Evolutionary conservation across 345 rosid species (phyloP).

Genomic region (Euphorbia peplus): DNA sequence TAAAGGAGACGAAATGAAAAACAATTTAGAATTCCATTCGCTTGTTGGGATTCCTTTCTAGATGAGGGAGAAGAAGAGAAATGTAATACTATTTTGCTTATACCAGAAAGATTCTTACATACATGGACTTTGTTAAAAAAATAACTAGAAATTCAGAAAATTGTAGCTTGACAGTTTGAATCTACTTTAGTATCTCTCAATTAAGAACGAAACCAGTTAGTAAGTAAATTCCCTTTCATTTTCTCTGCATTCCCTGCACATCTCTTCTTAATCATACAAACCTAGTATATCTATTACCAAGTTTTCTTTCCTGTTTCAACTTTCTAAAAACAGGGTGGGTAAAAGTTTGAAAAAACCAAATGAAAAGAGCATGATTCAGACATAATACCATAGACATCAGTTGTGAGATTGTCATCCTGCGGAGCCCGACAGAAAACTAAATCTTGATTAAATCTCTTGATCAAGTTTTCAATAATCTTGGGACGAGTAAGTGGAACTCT

Average conservation of each 20-base stretch:
- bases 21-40: not conserved
- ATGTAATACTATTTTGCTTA: not conserved
- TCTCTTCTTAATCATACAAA: not conserved
- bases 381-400: constrained; percentile 57
- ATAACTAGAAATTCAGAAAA: not conserved
- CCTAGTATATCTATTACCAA: not conserved
- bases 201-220: not conserved
- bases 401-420: constrained; percentile 56
- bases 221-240: not conserved
- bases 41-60: not conserved
- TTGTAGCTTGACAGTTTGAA: not conserved
- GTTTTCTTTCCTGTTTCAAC: not conserved
- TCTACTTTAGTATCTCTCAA: not conserved
- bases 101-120: not conserved
- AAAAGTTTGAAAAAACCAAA: not conserved
- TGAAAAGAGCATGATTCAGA: not conserved
- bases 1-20: not conserved
- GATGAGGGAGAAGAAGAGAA: not conserved
- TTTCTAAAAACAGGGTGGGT: not conserved
- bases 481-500: constrained; percentile 85
- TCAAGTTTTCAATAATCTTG: constrained; percentile 58
- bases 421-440: constrained; percentile 86
- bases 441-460: constrained; percentile 73
- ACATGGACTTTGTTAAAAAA: not conserved
- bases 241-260: not conserved